Conservation (phyloP, 306 rosid genomes). For the Citrullus amarus region DNA sequence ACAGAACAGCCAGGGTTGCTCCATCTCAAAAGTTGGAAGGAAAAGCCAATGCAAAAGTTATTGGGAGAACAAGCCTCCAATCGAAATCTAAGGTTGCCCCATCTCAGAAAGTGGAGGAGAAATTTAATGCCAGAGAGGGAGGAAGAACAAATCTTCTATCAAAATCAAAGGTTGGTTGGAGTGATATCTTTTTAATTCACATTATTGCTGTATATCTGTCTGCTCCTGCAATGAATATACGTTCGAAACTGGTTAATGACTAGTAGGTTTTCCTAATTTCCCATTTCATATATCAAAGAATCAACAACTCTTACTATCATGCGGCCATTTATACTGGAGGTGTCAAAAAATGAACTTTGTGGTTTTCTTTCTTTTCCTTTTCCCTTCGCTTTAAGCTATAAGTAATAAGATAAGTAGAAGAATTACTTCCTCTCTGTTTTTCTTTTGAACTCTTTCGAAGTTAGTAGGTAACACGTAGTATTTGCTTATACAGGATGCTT, state of each 20-base stretch:
- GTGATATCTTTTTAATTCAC: background rate
- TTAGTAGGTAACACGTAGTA: constrained; percentile 3
- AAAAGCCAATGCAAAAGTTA: constrained; percentile 27
- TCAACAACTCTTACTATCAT: background rate
- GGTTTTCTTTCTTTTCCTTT: background rate
- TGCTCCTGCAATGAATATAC: background rate
- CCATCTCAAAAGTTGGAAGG: constrained; percentile 11
- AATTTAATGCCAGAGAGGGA: constrained; percentile 26
- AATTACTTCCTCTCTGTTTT: background rate
- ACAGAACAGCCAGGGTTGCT: constrained; percentile 22
- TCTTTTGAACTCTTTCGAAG: background rate
- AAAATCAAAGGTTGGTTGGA: constrained; percentile 45
- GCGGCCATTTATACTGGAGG: background rate
- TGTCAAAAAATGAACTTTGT: background rate
- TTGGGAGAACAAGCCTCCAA: constrained; percentile 33
- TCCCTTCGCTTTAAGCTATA: background rate
- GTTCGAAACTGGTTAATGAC: background rate
- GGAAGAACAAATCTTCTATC: constrained; percentile 36
- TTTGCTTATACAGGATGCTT: constrained; percentile 35
- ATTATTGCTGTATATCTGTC: background rate
- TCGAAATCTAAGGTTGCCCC: constrained; percentile 17
- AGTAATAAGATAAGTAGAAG: background rate
- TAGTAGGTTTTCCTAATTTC: background rate
- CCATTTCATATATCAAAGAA: background rate
- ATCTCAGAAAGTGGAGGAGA: constrained; percentile 15